phyloP scores from a whole-genome alignment of 805 yeast species.

The Candida vartiovaarae region DNA sequence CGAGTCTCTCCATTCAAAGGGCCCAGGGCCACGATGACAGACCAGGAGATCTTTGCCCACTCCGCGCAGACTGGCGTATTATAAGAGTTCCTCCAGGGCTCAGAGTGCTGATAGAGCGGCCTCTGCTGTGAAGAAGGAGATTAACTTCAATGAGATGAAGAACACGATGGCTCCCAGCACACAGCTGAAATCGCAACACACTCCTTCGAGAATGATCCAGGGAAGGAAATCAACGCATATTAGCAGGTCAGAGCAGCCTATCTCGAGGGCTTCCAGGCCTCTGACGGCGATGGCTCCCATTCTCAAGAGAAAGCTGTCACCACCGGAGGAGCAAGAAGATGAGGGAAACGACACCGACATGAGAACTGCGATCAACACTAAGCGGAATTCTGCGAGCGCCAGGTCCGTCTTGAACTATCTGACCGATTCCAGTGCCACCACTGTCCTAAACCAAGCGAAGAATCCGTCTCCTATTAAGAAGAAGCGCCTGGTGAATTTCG shows the following conservation, averaged over 20 bases:
- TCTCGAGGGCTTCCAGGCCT: constrained; percentile 9
- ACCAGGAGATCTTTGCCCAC: constrained; percentile 17
- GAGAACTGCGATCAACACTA: constrained; percentile 20
- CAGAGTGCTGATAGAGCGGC: constrained; percentile 25
- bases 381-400: constrained; percentile 17
- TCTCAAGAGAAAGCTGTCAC: constrained; percentile 14
- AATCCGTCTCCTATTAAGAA: constrained; percentile 16
- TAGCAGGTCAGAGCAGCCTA: constrained; percentile 22
- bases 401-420: constrained; percentile 13
- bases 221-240: constrained; percentile 23
- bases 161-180: constrained; percentile 22
- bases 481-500: constrained; percentile 26
- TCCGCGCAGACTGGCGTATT: constrained; percentile 22
- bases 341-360: constrained; percentile 11
- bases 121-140: constrained; percentile 8
- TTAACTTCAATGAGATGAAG: constrained; percentile 23
- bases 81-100: constrained; percentile 7
- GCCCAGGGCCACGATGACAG: constrained; percentile 6
- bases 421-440: constrained; percentile 2
- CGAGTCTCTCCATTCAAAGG: constrained; percentile 23
- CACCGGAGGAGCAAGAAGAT: constrained; percentile 8
- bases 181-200: constrained; percentile 8
- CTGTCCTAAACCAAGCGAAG: neutral
- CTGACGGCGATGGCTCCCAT: constrained; percentile 8
- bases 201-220: constrained; percentile 24